Percentiles rank a stretch among this genome's conserved stretches.
Conservation (phyloP, 345 rosid genomes). For the Cardamine chenopodiifolia region DNA sequence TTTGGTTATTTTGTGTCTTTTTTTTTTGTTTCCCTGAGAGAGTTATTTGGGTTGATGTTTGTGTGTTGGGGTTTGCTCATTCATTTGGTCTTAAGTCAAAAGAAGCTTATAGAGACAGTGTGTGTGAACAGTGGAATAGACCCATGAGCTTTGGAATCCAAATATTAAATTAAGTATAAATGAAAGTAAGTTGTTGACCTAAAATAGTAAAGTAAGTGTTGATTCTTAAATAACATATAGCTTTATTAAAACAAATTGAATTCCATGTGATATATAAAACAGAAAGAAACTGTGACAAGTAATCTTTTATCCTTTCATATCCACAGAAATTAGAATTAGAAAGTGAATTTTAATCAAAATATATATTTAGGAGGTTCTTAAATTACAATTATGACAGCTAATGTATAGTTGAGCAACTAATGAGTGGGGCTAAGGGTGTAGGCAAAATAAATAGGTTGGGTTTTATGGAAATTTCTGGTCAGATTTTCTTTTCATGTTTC, state of each 20-base stretch:
- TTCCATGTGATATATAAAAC: not conserved
- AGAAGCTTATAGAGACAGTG: slow-evolving; percentile 21
- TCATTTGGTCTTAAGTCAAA: slow-evolving; percentile 43
- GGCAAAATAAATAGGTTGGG: slow-evolving; percentile 29
- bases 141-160: slow-evolving; percentile 35
- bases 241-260: not conserved
- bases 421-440: slow-evolving; percentile 4
- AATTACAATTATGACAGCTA: not conserved
- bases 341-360: not conserved
- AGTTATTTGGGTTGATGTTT: slow-evolving; percentile 23
- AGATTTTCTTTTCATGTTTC: slow-evolving; percentile 21
- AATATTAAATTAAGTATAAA: not conserved
- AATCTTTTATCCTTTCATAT: not conserved
- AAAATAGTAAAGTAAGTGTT: not conserved
- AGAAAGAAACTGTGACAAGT: not conserved
- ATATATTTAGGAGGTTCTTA: not conserved
- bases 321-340: not conserved
- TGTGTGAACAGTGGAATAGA: slow-evolving; percentile 34
- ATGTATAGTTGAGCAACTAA: slow-evolving; percentile 1
- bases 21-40: not conserved
- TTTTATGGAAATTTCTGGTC: slow-evolving; percentile 31
- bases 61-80: slow-evolving; percentile 30
- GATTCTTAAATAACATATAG: not conserved
- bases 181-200: not conserved
- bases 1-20: not conserved